phyloP scores from a whole-genome alignment of 2,329 filamentous ascomycete genomes.

The Ophiostoma quercus region DNA sequence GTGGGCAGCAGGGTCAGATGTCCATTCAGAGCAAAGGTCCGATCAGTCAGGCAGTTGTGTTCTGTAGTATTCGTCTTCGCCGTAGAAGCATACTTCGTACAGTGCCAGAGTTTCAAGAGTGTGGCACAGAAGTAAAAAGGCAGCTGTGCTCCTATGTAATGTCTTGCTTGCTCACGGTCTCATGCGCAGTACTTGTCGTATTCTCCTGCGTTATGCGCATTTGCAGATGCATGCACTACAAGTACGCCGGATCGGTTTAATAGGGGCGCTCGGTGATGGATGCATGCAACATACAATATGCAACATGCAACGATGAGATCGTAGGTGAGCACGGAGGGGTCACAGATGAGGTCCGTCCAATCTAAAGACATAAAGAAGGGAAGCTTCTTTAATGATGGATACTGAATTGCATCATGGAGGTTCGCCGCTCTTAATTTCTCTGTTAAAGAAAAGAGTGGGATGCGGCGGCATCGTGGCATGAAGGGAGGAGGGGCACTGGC shows the following conservation, averaged over 20 bases:
- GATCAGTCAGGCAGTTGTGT: not conserved
- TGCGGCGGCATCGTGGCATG: not conserved
- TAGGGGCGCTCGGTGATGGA: not conserved
- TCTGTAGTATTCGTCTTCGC: not conserved
- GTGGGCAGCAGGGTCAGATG: not conserved
- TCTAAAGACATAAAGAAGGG: not conserved
- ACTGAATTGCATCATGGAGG: not conserved
- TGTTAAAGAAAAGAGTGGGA: not conserved
- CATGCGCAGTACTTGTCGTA: not conserved
- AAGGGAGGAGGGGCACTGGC: slow-evolving; percentile 1
- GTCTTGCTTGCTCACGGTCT: not conserved
- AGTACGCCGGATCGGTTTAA: not conserved
- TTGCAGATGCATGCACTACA: not conserved
- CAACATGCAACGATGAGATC: not conserved
- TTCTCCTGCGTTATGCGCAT: not conserved
- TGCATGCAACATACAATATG: not conserved
- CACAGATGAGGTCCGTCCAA: not conserved
- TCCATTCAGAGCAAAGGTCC: not conserved
- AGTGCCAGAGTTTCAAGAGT: not conserved
- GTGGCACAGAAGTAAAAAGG: not conserved
- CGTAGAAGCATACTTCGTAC: not conserved
- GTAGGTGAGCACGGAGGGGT: not conserved
- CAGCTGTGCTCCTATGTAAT: not conserved
- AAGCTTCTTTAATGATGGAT: not conserved
- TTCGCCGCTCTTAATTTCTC: not conserved